Conservation (phyloP, 345 rosid species). For the Cardiospermum halicacabum region DNA sequence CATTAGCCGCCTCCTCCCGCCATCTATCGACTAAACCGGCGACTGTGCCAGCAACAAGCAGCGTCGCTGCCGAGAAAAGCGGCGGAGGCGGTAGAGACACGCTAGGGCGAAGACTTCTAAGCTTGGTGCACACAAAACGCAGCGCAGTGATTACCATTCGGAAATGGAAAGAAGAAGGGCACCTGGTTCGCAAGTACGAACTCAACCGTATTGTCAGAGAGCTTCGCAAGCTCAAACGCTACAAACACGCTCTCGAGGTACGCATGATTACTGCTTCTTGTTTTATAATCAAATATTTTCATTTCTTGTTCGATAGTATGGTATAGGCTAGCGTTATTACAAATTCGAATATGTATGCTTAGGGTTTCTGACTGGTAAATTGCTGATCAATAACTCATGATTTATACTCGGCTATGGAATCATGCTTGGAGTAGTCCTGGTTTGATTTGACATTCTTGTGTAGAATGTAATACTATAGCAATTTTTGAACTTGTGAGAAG, state of each 20-base stretch:
- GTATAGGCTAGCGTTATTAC: too few relatives aligned
- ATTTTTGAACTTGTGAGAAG: constrained; percentile 5
- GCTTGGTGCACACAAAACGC: constrained; percentile 66
- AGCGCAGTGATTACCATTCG: constrained; percentile 65
- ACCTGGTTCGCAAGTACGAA: constrained; percentile 58
- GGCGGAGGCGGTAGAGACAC: constrained; percentile 44
- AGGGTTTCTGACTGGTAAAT: neutral
- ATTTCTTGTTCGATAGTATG: too few relatives aligned
- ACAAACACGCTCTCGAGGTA: constrained; percentile 94
- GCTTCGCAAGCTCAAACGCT: constrained; percentile 84
- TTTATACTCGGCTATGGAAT: neutral
- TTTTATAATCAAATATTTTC: neutral
- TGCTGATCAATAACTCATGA: neutral
- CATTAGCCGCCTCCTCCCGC: constrained; percentile 34
- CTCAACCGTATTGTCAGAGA: constrained; percentile 76
- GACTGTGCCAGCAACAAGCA: neutral
- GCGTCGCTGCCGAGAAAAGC: neutral
- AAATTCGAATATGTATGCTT: neutral
- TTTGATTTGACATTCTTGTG: neutral
- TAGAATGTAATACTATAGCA: neutral
- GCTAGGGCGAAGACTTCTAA: constrained; percentile 63
- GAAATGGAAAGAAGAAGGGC: constrained; percentile 83
- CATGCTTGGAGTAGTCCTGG: neutral
- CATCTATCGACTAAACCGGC: constrained; percentile 37
- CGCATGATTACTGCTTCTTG: constrained; percentile 10